Percentiles rank a stretch among this genome's conserved stretches.
Evolutionary conservation across 306 rosid species (phyloP).

Genomic region (Prinsepia uniflora): DNA sequence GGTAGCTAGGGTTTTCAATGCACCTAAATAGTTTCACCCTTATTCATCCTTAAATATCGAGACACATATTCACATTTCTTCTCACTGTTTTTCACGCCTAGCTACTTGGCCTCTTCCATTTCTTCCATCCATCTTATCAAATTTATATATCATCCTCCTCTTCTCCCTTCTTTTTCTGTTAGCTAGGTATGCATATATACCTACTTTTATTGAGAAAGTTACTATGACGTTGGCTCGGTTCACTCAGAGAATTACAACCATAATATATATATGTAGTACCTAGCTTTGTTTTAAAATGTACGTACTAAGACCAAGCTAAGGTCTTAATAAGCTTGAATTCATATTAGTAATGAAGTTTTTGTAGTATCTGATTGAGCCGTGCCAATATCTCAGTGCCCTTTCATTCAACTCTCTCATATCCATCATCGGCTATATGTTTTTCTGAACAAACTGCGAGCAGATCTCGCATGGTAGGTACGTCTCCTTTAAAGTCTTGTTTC

Average conservation of each 20-base stretch:
- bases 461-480: neutral
- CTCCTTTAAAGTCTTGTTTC: neutral
- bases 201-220: conserved; percentile 23
- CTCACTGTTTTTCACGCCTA: neutral
- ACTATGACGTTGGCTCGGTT: conserved; percentile 46
- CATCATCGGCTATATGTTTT: no score
- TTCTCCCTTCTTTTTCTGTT: neutral
- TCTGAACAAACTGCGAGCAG: no score
- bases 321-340: no score
- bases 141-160: no score
- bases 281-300: no score
- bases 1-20: conserved; percentile 4
- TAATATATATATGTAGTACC: no score
- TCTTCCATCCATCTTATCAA: no score
- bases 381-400: conserved; percentile 48
- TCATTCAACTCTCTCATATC: conserved; percentile 18
- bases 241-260: conserved; percentile 28
- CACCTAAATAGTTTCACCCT: neutral
- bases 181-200: neutral
- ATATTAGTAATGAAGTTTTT: no score
- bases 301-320: no score
- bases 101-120: neutral
- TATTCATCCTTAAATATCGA: neutral
- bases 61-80: conserved; percentile 1
- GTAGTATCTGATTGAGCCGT: conserved; percentile 46